Percentiles rank a stretch among this genome's conserved stretches.
These are phyloP conservation scores for Aspergillus carlsbadensis DNA, from an alignment of 495 filamentous ascomycete species.

Conservation along the genomic window DNA sequence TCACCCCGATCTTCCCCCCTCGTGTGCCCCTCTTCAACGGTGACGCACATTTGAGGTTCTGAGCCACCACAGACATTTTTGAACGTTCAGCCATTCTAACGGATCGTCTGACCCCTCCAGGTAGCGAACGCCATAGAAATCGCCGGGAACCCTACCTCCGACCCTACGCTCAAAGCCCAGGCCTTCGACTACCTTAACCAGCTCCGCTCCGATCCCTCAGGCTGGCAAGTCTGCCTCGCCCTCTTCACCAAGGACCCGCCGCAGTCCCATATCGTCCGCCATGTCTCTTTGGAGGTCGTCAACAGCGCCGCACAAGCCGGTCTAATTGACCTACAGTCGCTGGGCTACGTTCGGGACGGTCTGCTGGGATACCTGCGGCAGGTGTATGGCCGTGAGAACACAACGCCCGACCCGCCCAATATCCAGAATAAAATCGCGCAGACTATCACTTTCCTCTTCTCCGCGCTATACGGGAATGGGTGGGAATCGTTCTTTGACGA, in stretches of 20 bases:
- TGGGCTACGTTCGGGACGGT: conserved; percentile 70
- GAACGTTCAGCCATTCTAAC: conserved; percentile 8
- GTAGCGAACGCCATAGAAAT: conserved; percentile 92
- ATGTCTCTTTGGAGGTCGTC: conserved; percentile 84
- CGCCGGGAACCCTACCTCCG: conserved; percentile 73
- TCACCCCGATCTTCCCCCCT: conserved; percentile 12
- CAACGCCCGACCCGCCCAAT: conserved; percentile 60
- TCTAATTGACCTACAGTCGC: conserved; percentile 62
- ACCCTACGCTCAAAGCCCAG: conserved; percentile 74
- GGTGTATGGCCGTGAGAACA: conserved; percentile 61
- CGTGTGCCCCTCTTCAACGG: conserved; percentile 23
- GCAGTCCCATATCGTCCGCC: conserved; percentile 77
- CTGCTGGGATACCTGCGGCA: conserved; percentile 74
- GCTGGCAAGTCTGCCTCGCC: conserved; percentile 80
- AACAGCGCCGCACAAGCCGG: conserved; percentile 84
- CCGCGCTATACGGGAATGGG: conserved; percentile 72
- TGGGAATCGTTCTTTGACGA: conserved; percentile 92
- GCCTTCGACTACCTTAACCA: conserved; percentile 86
- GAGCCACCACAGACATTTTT: background rate
- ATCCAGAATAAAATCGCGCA: conserved; percentile 98
- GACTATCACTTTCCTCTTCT: conserved; percentile 89
- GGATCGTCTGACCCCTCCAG: conserved; percentile 40
- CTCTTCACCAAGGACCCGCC: conserved; percentile 84
- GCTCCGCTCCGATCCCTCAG: conserved; percentile 71
- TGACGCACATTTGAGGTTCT: conserved; percentile 2